These are phyloP conservation scores for Ensete glaucum DNA, from an alignment of 176 grass and related monocot genomes.

Conservation along the genomic window DNA sequence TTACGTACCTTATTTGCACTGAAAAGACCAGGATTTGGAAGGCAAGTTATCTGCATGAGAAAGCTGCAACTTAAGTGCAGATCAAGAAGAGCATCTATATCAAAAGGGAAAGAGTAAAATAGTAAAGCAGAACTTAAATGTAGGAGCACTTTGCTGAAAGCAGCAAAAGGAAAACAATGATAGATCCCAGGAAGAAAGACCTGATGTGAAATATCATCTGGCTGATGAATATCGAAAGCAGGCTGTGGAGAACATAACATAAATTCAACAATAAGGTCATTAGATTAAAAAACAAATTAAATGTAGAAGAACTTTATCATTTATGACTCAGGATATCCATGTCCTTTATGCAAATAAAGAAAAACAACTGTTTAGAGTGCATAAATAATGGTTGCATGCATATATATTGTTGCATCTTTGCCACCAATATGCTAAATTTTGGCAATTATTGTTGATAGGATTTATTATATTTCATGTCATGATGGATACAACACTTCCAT, in stretches of 20 bases:
- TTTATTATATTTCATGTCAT: background rate
- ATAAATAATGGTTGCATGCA: background rate
- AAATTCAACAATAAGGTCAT: conserved; percentile 12
- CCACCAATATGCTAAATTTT: background rate
- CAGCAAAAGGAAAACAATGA: background rate
- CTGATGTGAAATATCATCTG: conserved; percentile 55
- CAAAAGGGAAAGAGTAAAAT: conserved; percentile 15
- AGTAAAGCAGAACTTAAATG: conserved; percentile 1
- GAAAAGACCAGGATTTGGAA: conserved; percentile 81
- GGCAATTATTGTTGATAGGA: background rate
- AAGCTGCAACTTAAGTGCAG: background rate
- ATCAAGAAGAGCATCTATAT: conserved; percentile 6
- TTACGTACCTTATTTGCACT: conserved; percentile 68
- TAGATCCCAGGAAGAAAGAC: conserved; percentile 20
- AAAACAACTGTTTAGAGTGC: background rate
- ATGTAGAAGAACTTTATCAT: background rate
- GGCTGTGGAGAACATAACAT: conserved; percentile 24
- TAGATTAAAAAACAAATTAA: background rate
- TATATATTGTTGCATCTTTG: background rate
- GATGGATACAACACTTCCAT: background rate
- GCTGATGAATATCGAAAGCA: conserved; percentile 69
- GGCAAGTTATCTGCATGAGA: conserved; percentile 67
- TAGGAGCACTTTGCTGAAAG: conserved; percentile 4
- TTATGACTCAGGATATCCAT: background rate
- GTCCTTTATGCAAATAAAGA: background rate